phyloP scores from a whole-genome alignment of 805 yeast species.

The Tetrapisispora pingtungensis region DNA sequence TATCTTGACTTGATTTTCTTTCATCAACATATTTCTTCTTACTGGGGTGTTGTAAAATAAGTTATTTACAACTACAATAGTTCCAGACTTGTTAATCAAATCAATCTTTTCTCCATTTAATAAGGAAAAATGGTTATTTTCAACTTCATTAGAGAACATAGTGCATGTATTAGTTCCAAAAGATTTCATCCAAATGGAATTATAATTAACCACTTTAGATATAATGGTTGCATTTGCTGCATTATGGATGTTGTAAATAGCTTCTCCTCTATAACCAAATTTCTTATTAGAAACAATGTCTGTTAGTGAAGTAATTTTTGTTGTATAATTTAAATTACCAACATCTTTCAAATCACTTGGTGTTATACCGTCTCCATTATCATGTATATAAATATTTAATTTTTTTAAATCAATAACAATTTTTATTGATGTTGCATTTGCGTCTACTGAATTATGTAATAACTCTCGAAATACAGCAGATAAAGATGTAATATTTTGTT shows the following conservation, averaged over 20 bases:
- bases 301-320: constrained; percentile 36
- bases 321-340: constrained; percentile 44
- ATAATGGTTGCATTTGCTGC: constrained; percentile 38
- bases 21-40: constrained; percentile 11
- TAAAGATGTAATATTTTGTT: constrained; percentile 29
- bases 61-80: constrained; percentile 13
- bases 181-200: constrained; percentile 19
- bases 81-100: constrained; percentile 10
- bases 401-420: constrained; percentile 31
- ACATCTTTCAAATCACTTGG: constrained; percentile 37
- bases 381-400: constrained; percentile 37
- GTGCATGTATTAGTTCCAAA: not conserved
- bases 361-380: constrained; percentile 64
- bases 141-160: not conserved
- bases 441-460: constrained; percentile 47
- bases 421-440: constrained; percentile 34
- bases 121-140: not conserved
- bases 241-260: constrained; percentile 45
- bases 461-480: constrained; percentile 40
- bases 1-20: constrained; percentile 7
- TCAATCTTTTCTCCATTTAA: not conserved
- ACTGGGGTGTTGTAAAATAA: constrained; percentile 23
- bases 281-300: constrained; percentile 34
- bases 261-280: constrained; percentile 69
- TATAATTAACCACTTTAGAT: constrained; percentile 33